These are phyloP conservation scores for Ustilago tritici DNA, from an alignment of 1,284 basidiomycete genomes.

Conservation along the genomic window DNA sequence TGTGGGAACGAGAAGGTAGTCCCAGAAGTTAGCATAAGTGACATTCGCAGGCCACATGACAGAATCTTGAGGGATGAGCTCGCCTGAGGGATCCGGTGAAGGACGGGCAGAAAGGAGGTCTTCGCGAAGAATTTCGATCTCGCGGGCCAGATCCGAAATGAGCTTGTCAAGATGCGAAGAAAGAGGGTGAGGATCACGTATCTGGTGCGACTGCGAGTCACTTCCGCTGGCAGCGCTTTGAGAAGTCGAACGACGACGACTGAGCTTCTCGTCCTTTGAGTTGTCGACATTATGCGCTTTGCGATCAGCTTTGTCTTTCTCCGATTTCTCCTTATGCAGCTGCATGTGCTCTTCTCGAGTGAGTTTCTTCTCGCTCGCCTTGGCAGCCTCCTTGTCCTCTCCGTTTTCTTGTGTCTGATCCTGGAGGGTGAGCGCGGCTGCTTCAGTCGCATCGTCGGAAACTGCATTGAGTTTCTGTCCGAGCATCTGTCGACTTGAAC, in stretches of 20 bases:
- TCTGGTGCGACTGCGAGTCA: slow-evolving; percentile 27
- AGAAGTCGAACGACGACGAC: slow-evolving; percentile 14
- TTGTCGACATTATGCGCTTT: slow-evolving; percentile 1
- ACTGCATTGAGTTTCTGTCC: slow-evolving; percentile 23
- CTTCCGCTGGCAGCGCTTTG: slow-evolving; percentile 4
- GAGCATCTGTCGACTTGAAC: slow-evolving; percentile 14
- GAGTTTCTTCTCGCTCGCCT: slow-evolving; percentile 18
- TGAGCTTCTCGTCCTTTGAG: slow-evolving; percentile 12
- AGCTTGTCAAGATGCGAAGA: slow-evolving; percentile 79
- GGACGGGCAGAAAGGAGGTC: slow-evolving; percentile 75
- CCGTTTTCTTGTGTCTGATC: slow-evolving; percentile 6
- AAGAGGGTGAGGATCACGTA: slow-evolving; percentile 74
- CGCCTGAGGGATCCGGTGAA: slow-evolving; percentile 9
- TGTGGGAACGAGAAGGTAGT: slow-evolving; percentile 90
- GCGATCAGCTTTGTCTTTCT: slow-evolving; percentile 35
- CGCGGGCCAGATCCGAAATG: slow-evolving; percentile 80
- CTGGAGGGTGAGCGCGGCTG: slow-evolving; percentile 9
- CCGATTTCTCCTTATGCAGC: slow-evolving; percentile 32
- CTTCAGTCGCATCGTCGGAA: background rate
- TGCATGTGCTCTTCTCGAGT: slow-evolving; percentile 40
- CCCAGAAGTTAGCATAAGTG: slow-evolving; percentile 83
- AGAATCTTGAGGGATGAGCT: slow-evolving; percentile 33
- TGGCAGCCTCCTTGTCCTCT: background rate
- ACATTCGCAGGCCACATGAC: slow-evolving; percentile 87
- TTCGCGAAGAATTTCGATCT: slow-evolving; percentile 81